Evolutionary conservation across 129 eudicot genomes (phyloP), one percentile per base, ranked within the genome.

Genomic region (Heracleum sosnowskyi): DNA sequence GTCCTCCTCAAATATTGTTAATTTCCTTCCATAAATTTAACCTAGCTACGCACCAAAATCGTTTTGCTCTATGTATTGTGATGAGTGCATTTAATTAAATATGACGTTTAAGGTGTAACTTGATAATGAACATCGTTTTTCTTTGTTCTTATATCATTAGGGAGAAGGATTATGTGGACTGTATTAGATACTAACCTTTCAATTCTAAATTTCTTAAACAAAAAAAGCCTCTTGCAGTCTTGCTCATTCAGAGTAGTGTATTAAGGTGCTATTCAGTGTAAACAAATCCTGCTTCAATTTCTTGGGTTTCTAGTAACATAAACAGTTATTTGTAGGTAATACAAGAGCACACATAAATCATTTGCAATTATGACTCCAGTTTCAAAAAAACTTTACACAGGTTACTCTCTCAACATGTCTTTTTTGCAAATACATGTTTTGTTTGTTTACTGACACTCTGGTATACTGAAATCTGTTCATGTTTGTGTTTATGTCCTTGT

Each of bases 351-450:
- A 1, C 68, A 29, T 60, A 24, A 7, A 29, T 60, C 26, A 34
- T 26, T n/a, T 74, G 36, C 77, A 74, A 76, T 45, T 31, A 90
- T 90, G 96, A 84, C 86, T 45, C 84, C 96, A 15, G 90, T 84
- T 78, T 76, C 91, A 70, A 71, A 87, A 60, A 90, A 90, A 87
- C 96, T 87, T 41, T 90, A 87, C 81, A 16, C 91, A 87, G 96
- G 96, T 90, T 1, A 41, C 75, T 81, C 39, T 64, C 28, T 33
- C 79, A 16, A 60, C 40, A 66, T 78, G 47, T 51, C 1, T 47
- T 31, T 39, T 36, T 39, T 72, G 10, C 76, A 33, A 64, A 31
- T 69, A 49, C 26, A 42, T 12, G 11, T 41, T 26, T 24, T 26
- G 51, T 40, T 41, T 42, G 33, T 20, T 68, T 36, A 69, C 16